Base-by-base conservation (phyloP, 805 yeast genomes). In the Gaillardinia entomophila region DNA sequence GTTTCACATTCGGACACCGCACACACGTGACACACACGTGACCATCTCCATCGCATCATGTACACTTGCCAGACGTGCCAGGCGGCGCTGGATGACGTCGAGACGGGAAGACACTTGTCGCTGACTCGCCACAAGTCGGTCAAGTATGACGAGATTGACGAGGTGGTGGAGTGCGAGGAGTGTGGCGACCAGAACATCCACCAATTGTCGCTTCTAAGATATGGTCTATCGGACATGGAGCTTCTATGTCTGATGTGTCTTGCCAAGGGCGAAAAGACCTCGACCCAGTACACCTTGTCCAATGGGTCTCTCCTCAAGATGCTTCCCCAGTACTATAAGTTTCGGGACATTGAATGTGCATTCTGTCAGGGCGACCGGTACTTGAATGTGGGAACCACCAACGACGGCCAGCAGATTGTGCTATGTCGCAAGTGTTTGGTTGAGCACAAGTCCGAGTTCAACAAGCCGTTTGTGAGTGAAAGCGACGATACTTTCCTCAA, bases 291-390 rank as follows among this genome's bases (percentile, higher is more conserved):
- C 41, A 55, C 76, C 2, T 44, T 75, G 3, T 57, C 68, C 2
- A 77, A 77, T 42, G 83, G 83, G 3, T 67, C 80, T 0, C 51
- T 77, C n/a, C 60, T 77, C 41, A 55, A 53, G 35, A 72, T 62
- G 44, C 57, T 75, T 48, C 59, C 58, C 3, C 70, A 59, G 28
- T 77, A 76, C 46, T 55, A 55, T 37, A 66, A 55, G 28, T 73
- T 73, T 27, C 57, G 80, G 52, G 78, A 75, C 38, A 57, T 75
- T 30, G 56, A 56, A 30, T 77, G 83, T 50, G 28, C 43, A 1
- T 32, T 48, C 12, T 77, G 82, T 56, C 63, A 58, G 3, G 40
- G 38, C 19, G 78, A 73, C 25, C 37, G 53, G 3, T 48, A 62
- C 31, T 51, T 76, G 39, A 57, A 54, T 33, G 73, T 71, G 8